Evolutionary conservation across 768 basidiomycete genomes (phyloP).

Genomic region (Crassisporium funariophilum): DNA sequence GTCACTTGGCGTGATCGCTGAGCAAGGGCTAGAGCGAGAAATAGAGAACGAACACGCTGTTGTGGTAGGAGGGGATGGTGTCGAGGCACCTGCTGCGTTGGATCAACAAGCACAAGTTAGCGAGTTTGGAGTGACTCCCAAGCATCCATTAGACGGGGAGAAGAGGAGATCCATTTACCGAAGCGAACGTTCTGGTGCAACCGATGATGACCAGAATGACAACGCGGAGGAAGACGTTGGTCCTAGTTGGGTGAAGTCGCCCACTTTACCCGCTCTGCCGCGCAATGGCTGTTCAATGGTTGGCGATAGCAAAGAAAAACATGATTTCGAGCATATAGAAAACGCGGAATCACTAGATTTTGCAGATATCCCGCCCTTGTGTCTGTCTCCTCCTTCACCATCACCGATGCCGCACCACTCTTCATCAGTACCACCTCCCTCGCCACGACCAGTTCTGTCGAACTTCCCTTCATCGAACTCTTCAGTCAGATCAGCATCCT

Average conservation of each 20-base stretch:
- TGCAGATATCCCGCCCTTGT: constrained; percentile 18
- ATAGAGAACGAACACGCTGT: constrained; percentile 67
- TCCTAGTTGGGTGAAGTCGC: constrained; percentile 56
- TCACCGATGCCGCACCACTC: constrained; percentile 9
- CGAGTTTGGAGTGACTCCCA: constrained; percentile 28
- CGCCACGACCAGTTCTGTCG: too few relatives aligned
- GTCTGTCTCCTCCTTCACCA: constrained; percentile 13
- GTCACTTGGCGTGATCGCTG: constrained; percentile 53
- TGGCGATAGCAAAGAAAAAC: constrained; percentile 14
- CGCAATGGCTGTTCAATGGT: constrained; percentile 16
- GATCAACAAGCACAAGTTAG: constrained; percentile 30
- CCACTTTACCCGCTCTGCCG: constrained; percentile 26
- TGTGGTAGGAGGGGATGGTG: constrained; percentile 76
- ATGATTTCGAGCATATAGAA: constrained; percentile 20
- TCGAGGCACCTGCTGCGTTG: constrained; percentile 47
- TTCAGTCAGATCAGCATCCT: neutral
- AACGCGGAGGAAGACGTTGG: constrained; percentile 30
- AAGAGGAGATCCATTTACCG: constrained; percentile 2
- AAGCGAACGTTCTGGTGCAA: neutral
- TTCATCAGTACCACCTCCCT: constrained; percentile 8
- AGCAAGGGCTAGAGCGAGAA: constrained; percentile 66
- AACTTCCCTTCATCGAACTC: neutral
- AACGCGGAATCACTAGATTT: constrained; percentile 20
- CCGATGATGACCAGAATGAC: constrained; percentile 12
- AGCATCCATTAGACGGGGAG: neutral